These are phyloP conservation scores for Plenodomus biglobosus DNA, from an alignment of 2,329 filamentous ascomycete species.

Conservation along the genomic window DNA sequence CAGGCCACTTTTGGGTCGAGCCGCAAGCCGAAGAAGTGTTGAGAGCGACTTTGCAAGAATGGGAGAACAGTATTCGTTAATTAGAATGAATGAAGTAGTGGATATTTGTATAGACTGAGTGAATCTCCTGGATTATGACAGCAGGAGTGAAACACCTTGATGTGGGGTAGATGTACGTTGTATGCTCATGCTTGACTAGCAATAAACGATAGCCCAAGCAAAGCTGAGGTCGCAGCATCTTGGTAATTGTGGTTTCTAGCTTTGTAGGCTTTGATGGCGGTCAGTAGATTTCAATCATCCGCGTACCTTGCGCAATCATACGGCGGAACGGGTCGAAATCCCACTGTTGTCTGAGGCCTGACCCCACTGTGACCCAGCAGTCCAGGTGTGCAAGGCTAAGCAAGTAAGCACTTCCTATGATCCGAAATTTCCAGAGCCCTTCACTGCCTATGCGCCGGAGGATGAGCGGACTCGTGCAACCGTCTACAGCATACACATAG, in stretches of 20 bases:
- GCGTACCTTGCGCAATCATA: slow-evolving; percentile 3
- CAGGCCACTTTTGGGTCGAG: slow-evolving; percentile 56
- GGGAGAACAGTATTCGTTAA: slow-evolving; percentile 43
- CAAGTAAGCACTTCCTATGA: slow-evolving; percentile 11
- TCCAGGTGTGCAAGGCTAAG: slow-evolving; percentile 12
- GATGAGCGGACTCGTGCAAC: slow-evolving; percentile 8
- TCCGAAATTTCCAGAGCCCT: background rate
- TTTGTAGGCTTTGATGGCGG: background rate
- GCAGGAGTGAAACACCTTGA: too few relatives aligned
- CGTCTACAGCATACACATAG: slow-evolving; percentile 14
- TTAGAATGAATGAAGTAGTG: too few relatives aligned
- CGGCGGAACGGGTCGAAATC: slow-evolving; percentile 14
- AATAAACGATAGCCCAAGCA: background rate
- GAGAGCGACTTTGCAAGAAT: slow-evolving; percentile 44
- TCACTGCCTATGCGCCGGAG: slow-evolving; percentile 1
- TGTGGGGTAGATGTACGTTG: background rate
- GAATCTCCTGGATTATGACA: too few relatives aligned
- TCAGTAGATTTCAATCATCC: background rate
- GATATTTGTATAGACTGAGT: too few relatives aligned
- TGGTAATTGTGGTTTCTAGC: background rate
- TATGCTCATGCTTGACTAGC: background rate
- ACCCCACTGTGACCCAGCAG: slow-evolving; percentile 10
- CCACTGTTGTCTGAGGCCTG: slow-evolving; percentile 10
- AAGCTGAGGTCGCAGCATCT: background rate
- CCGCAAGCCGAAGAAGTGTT: slow-evolving; percentile 44